Conservation (phyloP, 768 basidiomycete genomes). For the Boletus bicolor region DNA sequence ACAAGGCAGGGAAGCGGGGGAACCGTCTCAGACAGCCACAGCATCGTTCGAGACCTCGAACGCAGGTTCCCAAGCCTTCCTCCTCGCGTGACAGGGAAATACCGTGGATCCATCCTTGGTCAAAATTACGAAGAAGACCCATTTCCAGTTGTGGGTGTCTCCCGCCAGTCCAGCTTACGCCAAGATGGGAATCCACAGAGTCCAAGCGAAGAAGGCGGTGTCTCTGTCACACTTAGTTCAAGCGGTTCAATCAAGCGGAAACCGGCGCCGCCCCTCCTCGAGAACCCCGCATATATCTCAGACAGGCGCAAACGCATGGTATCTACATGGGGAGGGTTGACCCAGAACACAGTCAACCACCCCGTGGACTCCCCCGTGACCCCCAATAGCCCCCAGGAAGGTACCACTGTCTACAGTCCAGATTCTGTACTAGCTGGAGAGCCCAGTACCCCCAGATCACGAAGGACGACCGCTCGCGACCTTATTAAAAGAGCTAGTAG, state of each 20-base stretch:
- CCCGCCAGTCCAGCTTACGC: slow-evolving; percentile 23
- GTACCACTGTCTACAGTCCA: slow-evolving; percentile 1
- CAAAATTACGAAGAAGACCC: slow-evolving; percentile 23
- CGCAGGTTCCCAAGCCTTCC: slow-evolving; percentile 54
- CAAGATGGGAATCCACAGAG: not conserved
- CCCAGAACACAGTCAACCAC: not conserved
- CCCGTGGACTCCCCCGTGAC: slow-evolving; percentile 1
- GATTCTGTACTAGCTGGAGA: not conserved
- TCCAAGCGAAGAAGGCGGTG: slow-evolving; percentile 13
- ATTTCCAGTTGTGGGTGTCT: slow-evolving; percentile 23
- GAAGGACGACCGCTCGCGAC: slow-evolving; percentile 13
- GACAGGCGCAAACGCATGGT: not conserved
- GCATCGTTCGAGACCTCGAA: slow-evolving; percentile 49
- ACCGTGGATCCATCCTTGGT: slow-evolving; percentile 25
- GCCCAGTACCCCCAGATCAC: slow-evolving; percentile 9
- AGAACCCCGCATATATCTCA: slow-evolving; percentile 9
- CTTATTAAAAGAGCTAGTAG: slow-evolving; percentile 21
- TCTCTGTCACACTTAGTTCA: slow-evolving; percentile 6
- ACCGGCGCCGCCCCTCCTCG: slow-evolving; percentile 29
- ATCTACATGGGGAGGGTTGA: slow-evolving; percentile 28
- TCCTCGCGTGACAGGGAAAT: slow-evolving; percentile 29
- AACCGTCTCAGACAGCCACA: slow-evolving; percentile 41
- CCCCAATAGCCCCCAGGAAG: slow-evolving; percentile 9
- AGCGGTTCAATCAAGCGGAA: slow-evolving; percentile 30
- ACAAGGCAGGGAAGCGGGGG: slow-evolving; percentile 21